phyloP scores from a whole-genome alignment of 768 basidiomycete genomes.

The Suillus luteus region DNA sequence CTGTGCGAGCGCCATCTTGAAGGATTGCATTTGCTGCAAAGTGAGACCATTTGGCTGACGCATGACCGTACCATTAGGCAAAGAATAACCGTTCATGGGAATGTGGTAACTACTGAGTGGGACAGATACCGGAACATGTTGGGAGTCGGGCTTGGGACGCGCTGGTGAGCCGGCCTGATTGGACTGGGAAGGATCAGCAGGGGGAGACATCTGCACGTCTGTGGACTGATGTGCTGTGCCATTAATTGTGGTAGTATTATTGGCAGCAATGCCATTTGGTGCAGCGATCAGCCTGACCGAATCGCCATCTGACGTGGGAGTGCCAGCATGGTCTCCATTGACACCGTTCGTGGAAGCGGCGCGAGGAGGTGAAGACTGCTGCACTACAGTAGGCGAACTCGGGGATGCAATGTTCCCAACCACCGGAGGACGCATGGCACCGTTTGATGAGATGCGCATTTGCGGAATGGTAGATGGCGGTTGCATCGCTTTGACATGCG shows the following conservation, averaged over 20 bases:
- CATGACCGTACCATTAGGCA: constrained; percentile 38
- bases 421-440: constrained; percentile 53
- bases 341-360: constrained; percentile 36
- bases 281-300: constrained; percentile 20
- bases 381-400: constrained; percentile 23
- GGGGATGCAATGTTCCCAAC: constrained; percentile 34
- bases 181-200: constrained; percentile 25
- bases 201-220: constrained; percentile 18
- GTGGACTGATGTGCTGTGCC: constrained; percentile 26
- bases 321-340: constrained; percentile 37
- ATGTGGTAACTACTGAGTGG: constrained; percentile 52
- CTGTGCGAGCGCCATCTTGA: constrained; percentile 57
- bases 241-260: constrained; percentile 35
- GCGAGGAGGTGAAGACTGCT: constrained; percentile 39
- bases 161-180: constrained; percentile 38
- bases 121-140: constrained; percentile 41
- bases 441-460: constrained; percentile 63
- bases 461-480: constrained; percentile 53
- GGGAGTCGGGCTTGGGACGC: constrained; percentile 52
- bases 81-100: constrained; percentile 39
- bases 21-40: constrained; percentile 58
- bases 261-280: constrained; percentile 24
- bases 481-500: constrained; percentile 63
- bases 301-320: constrained; percentile 47
- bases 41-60: constrained; percentile 46